These are phyloP conservation scores for Hyaloscypha bicolor DNA, from an alignment of 495 filamentous ascomycete species.

Conservation along the genomic window DNA sequence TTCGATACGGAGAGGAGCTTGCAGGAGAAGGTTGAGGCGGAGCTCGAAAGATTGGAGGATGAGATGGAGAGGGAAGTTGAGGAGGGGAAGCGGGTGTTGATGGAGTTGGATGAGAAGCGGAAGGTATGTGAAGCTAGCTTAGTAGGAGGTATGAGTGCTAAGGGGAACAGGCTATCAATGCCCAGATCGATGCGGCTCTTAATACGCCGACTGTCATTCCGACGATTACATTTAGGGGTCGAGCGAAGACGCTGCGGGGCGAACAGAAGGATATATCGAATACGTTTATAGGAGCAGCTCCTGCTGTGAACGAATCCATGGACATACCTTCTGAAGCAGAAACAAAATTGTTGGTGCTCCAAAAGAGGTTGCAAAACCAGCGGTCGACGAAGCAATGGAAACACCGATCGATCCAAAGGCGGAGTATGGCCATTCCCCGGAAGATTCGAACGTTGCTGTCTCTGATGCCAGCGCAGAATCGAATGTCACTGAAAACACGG, in stretches of 20 bases:
- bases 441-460: not conserved
- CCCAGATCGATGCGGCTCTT: slow-evolving; percentile 22
- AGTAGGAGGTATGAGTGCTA: not conserved
- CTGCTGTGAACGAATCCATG: too few relatives aligned
- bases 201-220: slow-evolving; percentile 29
- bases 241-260: slow-evolving; percentile 14
- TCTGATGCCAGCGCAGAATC: too few relatives aligned
- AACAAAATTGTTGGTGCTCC: too few relatives aligned
- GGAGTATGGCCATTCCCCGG: not conserved
- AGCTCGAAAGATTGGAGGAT: slow-evolving; percentile 29
- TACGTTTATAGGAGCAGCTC: too few relatives aligned
- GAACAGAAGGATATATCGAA: too few relatives aligned
- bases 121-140: slow-evolving; percentile 14
- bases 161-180: slow-evolving; percentile 23
- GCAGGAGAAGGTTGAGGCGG: slow-evolving; percentile 17
- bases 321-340: too few relatives aligned
- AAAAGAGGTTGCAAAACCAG: too few relatives aligned
- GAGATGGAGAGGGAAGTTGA: slow-evolving; percentile 30
- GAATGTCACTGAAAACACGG: too few relatives aligned
- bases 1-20: not conserved
- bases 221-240: slow-evolving; percentile 21
- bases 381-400: not conserved
- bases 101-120: slow-evolving; percentile 29
- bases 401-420: not conserved
- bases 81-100: slow-evolving; percentile 26